These are phyloP conservation scores for Ogataea nitratoaversa DNA, from an alignment of 805 yeast species.

Conservation along the genomic window DNA sequence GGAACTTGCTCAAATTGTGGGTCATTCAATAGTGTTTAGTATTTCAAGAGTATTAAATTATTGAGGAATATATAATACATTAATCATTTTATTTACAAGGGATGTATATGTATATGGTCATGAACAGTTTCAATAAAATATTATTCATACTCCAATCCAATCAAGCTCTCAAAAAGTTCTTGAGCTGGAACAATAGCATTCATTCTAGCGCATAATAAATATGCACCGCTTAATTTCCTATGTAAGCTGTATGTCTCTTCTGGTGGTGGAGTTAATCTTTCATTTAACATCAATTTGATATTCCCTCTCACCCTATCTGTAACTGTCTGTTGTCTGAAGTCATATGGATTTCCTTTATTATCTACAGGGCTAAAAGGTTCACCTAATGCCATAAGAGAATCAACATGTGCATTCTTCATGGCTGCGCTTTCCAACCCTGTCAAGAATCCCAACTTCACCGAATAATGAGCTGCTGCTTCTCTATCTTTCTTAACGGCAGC, in stretches of 20 bases:
- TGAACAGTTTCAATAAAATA: not conserved
- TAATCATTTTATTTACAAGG: not conserved
- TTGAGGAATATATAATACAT: not conserved
- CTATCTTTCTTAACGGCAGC: constrained; percentile 73
- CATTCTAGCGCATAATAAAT: constrained; percentile 80
- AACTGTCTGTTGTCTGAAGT: constrained; percentile 81
- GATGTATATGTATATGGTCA: not conserved
- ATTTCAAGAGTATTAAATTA: no score
- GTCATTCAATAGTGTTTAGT: no score
- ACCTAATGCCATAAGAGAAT: constrained; percentile 83
- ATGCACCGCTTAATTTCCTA: constrained; percentile 92
- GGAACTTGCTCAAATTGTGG: no score
- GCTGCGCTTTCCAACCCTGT: constrained; percentile 85
- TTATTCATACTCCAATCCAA: constrained; percentile 44
- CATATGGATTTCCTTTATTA: constrained; percentile 49
- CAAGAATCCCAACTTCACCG: constrained; percentile 75
- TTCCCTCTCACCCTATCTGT: constrained; percentile 89
- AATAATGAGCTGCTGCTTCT: constrained; percentile 55
- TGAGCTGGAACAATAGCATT: constrained; percentile 80
- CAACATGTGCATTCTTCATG: constrained; percentile 91
- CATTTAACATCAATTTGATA: constrained; percentile 84
- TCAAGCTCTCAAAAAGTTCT: constrained; percentile 67
- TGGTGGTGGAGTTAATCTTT: constrained; percentile 94
- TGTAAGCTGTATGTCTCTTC: constrained; percentile 97
- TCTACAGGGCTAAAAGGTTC: constrained; percentile 76